Evolutionary conservation across 768 basidiomycete genomes (phyloP), one percentile per base, ranked within the genome.

Genomic region (Filobasidium floriforme): DNA sequence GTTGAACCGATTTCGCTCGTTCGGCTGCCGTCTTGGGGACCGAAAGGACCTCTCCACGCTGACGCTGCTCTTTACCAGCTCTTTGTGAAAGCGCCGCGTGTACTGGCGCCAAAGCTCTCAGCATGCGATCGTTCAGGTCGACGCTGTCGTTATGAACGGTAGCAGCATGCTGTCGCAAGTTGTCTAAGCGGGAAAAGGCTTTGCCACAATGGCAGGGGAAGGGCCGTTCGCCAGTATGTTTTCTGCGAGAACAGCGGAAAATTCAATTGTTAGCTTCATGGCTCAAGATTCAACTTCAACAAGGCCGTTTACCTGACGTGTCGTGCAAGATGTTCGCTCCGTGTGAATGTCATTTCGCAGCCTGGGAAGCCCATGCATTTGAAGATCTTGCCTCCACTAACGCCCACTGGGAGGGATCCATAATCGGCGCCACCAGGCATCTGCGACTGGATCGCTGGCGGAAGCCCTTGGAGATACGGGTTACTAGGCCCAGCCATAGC

Each of bases 211-310:
- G 93, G 75, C 94, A 98, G 46, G 87, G 85, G 79, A 98, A 98
- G 19, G 94, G 94, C 22, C 92, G 87, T 77, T 97, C 94, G 68
- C 94, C 94, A 5, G 94, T 97, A 79, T 98, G 94, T 84, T 97
- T 97, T 71, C 93, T 97, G 46, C 22, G 12, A 49, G 46, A 80
- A 18, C 68, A 61, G 54, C 32, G 15, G 62, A 19, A 69, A 70
- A 74, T 65, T 22, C 28, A 28, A 63, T 54, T 57, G 44, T 41
- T 24, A 26, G 29, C 10, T 3, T 37, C 9, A 4, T 9, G 32
- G 32, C 4, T 4, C 32, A 37, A 37, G 32, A 37, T 37, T 9
- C 32, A 37, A 37, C 3, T 41, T n/a, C 1, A 4, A 37, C 4
- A 37, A 9, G 4, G 9, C 9, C 9, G 4, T 85, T 77, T 75